Evolutionary conservation across 2,329 filamentous ascomycete genomes (phyloP), one percentile per base, ranked within the genome.

Genomic region (Aspergillus intermedius): DNA sequence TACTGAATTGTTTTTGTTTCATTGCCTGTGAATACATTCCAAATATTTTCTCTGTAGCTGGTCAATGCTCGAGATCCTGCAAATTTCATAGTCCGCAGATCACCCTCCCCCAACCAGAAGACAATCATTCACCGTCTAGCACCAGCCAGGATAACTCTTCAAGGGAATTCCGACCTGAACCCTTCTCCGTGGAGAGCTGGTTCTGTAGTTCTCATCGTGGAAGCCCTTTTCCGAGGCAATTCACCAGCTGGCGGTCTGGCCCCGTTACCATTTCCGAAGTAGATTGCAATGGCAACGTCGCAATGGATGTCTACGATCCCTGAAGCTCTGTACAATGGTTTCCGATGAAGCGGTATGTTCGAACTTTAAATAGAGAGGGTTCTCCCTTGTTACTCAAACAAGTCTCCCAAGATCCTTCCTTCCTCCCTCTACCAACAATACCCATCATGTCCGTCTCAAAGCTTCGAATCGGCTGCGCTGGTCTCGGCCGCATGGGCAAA

Each of bases 401-500:
- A 40, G n/a, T 40, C 23, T 28, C 35, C 28, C 30, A 23, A 34
- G 5, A 7, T 12, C 17, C 35, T 17, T 42, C 12, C 22, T 28
- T 6, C 8, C 30, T 23, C 25, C 42, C 13, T 21, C 22, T 30
- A 37, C 12, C 40, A 15, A 42, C n/a, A 21, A 42, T 37, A 42
- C 23, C 25, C 40, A 51, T 17, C 45, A 65, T 65, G 61, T 54
- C 61, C 40, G 53, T 51, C 22, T 49, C 50, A 44, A 71, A 60
- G 55, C 62, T 76, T 49, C 69, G 74, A 50, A 60, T 77, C 51
- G 75, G 69, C 44, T 73, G 74, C 43, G 73, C 71, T 39, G 75
- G 76, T 42, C 71, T 77, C 30, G 75, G 75, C 48, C 74, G 74
- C 49, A 77, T 78, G 72, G 75, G 69, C 49, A 71, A 73, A 49